Evolutionary conservation across 495 filamentous ascomycete species (phyloP), one percentile per base, ranked within the genome.

Genomic region (Staphylotrichum longicolle): DNA sequence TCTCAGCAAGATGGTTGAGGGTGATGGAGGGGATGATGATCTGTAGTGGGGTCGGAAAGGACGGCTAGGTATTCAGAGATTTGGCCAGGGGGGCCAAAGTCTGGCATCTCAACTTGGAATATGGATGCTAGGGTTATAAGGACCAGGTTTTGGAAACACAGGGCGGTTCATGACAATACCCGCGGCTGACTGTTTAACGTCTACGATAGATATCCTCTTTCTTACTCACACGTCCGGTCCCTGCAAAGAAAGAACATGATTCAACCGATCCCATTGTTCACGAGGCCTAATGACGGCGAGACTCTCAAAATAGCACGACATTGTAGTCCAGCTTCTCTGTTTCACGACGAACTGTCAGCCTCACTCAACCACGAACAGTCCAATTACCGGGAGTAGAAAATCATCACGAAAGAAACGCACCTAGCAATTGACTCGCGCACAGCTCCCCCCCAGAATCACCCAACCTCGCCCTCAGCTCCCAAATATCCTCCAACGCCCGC

Each of bases 281-380:
- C 20, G 20, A 27, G 20, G 20, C 20, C 20, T 27, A 27, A 27
- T 1, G 20, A 27, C 20, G 20, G 20, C 1, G 20, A 27, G 20
- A 42, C 49, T 53, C 33, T 54, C 50, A 66, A 40, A 66, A 66
- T 14, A 66, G 39, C n/a, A 66, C 58, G 14, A 66, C 58, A 11
- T 63, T 54, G 40, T 63, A 66, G 12, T 63, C 51, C 47, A 66
- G 37, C 11, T 57, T 58, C 41, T 60, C 64, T 66, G 44, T 44
- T 39, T 10, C 20, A 27, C 20, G 20, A 27, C 20, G 1, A 27
- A 39, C 10, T 10, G 37, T 39, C 37, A 39, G 37, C 37, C 10
- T 39, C 44, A 3, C 44, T 4, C 37, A 14, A 49, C 14, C 7
- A 27, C 7, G 27, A 48, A 48, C 5, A 39, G 37, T 7, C 37